A percentile compares a stretch with the other conserved stretches of the same genome.
Evolutionary conservation across 164 flowering plant species (phyloP).

Genomic region (Magnolia changhungtana): DNA sequence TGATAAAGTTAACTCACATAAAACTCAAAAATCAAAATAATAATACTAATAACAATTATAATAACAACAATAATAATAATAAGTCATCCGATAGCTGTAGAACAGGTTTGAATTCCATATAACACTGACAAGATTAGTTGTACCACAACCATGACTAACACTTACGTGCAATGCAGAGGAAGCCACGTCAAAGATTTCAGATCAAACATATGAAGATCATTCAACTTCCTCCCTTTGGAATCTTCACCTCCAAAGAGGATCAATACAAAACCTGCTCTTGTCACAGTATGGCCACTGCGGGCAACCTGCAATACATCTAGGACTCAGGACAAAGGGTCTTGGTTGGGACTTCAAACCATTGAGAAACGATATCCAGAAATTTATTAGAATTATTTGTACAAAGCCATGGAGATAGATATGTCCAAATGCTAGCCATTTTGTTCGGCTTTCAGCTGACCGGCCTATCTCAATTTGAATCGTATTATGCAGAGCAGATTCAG

Average conservation of each 20-base stretch:
- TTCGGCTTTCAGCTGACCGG: not conserved
- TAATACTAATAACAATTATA: too few species aligned
- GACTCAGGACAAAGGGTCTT: not conserved
- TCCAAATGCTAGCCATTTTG: not conserved
- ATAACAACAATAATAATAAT: not conserved
- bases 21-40: too few species aligned
- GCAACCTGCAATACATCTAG: slow-evolving; percentile 52
- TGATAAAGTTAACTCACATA: not conserved
- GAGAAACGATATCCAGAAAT: not conserved
- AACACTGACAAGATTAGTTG: not conserved
- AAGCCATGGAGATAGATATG: not conserved
- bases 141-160: slow-evolving; percentile 6
- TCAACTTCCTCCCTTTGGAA: slow-evolving; percentile 74
- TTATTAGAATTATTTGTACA: not conserved
- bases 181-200: slow-evolving; percentile 93
- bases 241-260: slow-evolving; percentile 97
- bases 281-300: slow-evolving; percentile 87
- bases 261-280: slow-evolving; percentile 71
- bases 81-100: not conserved
- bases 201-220: slow-evolving; percentile 99
- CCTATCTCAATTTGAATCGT: not conserved
- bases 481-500: not conserved
- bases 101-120: not conserved
- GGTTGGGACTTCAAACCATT: too few species aligned
- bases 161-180: slow-evolving; percentile 96